Evolutionary conservation across 768 basidiomycete species (phyloP), one percentile per base, ranked within the genome.

Genomic region (Leccinum broughii): DNA sequence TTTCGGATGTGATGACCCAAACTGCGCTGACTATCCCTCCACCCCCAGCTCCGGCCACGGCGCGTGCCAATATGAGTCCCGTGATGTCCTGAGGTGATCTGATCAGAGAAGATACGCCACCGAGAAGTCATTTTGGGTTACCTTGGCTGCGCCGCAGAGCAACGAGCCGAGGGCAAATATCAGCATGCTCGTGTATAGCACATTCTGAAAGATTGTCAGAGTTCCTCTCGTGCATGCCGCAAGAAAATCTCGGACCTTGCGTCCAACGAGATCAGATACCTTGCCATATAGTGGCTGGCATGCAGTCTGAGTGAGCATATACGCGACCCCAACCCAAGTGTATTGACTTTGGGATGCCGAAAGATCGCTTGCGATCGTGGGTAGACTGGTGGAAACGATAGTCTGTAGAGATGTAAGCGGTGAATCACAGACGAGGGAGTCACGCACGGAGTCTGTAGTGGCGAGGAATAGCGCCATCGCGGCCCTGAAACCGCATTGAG

Each of bases 1-100:
- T 85, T 71, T 94, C 92, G 63, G 91, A 83, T 50, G 90, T 92
- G 60, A 94, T 87, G 24, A 90, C 85, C 92, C 92, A 93, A 37
- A 93, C 91, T 48, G 88, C 82, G 70, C 85, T 85, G 59, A 93
- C 92, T 63, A 94, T 92, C 9, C 92, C 92, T 37, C 92, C 92
- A 15, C 88, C 92, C n/a, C 92, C 92, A 60, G 91, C 78, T 48
- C 92, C 92, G 61, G 90, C 88, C 56, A 83, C 60, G 54, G 76
- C 80, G 51, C 92, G 82, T 55, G 86, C 83, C 26, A 84, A 73
- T 60, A 92, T 89, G 54, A 93, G 81, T 84, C 85, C 88, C 57
- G 76, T 72, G 53, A 83, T 79, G 50, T 65, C 70, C 77, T 76
- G 58, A 56, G 44, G 62, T 61, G 58, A 66, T 52, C 52, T 57